These are phyloP conservation scores for Trichoderma asperelloides DNA, from an alignment of 495 filamentous ascomycete genomes.

Conservation along the genomic window DNA sequence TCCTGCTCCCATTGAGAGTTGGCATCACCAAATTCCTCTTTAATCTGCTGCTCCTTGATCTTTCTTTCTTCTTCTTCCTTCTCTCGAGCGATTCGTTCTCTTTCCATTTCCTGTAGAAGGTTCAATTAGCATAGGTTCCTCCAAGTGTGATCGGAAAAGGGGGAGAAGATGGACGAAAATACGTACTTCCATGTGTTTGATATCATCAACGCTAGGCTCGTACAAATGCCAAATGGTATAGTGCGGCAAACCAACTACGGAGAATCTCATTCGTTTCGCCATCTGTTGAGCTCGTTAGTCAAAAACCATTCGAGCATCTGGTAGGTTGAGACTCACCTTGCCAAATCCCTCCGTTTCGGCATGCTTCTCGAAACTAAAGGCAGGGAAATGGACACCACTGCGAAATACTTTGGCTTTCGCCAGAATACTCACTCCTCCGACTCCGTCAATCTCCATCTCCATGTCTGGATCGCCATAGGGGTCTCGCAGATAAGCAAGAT, in stretches of 20 bases:
- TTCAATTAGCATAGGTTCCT: constrained; percentile 13
- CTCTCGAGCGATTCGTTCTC: constrained; percentile 64
- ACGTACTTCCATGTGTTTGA: constrained; percentile 84
- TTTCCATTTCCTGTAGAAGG: constrained; percentile 65
- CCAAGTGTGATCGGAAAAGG: background rate
- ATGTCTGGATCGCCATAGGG: constrained; percentile 97
- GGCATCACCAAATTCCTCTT: constrained; percentile 60
- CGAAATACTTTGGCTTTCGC: constrained; percentile 94
- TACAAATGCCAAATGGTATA: constrained; percentile 99
- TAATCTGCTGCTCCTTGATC: constrained; percentile 56
- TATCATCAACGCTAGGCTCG: constrained; percentile 94
- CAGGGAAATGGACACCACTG: constrained; percentile 92
- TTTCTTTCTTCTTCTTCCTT: constrained; percentile 61
- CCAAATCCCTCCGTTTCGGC: constrained; percentile 98
- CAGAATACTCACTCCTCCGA: constrained; percentile 94
- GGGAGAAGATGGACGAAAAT: background rate
- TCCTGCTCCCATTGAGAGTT: constrained; percentile 76
- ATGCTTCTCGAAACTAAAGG: constrained; percentile 98
- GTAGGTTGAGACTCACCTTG: constrained; percentile 53
- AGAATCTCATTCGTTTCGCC: constrained; percentile 91
- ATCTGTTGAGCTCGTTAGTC: constrained; percentile 49
- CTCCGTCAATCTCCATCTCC: constrained; percentile 99
- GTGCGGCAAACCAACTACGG: constrained; percentile 92
- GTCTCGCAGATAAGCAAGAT: constrained; percentile 93
- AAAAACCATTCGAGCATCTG: background rate